A percentile compares a stretch with the other conserved stretches of the same genome.
phyloP scores from a whole-genome alignment of 164 flowering plant genomes.

The Magnolia sinica region DNA sequence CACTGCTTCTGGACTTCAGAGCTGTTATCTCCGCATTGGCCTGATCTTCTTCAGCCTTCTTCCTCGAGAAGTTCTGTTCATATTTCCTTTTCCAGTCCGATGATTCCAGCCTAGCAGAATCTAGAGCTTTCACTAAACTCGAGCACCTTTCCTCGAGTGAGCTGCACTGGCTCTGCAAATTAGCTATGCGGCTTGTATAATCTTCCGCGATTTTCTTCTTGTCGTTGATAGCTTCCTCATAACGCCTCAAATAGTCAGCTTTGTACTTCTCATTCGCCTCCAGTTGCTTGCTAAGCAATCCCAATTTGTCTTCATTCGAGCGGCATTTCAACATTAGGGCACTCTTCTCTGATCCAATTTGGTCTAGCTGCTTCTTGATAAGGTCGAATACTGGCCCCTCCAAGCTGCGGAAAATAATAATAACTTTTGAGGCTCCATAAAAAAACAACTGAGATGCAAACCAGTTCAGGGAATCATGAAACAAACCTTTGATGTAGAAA shows the following conservation, averaged over 20 bases:
- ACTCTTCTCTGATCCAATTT: constrained; percentile 71
- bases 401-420: constrained; percentile 49
- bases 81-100: constrained; percentile 86
- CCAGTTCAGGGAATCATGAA: not conserved
- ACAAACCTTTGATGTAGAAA: constrained; percentile 83
- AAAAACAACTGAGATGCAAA: not conserved
- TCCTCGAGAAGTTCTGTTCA: constrained; percentile 56
- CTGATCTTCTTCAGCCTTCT: constrained; percentile 72
- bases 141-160: constrained; percentile 73
- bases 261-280: constrained; percentile 78
- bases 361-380: constrained; percentile 68
- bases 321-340: constrained; percentile 72
- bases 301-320: constrained; percentile 73
- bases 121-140: constrained; percentile 52
- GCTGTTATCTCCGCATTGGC: constrained; percentile 58
- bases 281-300: constrained; percentile 70
- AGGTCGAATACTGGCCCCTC: constrained; percentile 83
- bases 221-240: constrained; percentile 85
- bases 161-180: constrained; percentile 67
- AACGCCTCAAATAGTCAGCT: constrained; percentile 80
- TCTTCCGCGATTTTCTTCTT: constrained; percentile 79
- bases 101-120: constrained; percentile 58
- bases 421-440: not conserved
- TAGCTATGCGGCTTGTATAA: constrained; percentile 67
- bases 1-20: constrained; percentile 66